These are phyloP conservation scores for Neurospora sp. DNA, from an alignment of 495 filamentous ascomycete species.

Conservation along the genomic window DNA sequence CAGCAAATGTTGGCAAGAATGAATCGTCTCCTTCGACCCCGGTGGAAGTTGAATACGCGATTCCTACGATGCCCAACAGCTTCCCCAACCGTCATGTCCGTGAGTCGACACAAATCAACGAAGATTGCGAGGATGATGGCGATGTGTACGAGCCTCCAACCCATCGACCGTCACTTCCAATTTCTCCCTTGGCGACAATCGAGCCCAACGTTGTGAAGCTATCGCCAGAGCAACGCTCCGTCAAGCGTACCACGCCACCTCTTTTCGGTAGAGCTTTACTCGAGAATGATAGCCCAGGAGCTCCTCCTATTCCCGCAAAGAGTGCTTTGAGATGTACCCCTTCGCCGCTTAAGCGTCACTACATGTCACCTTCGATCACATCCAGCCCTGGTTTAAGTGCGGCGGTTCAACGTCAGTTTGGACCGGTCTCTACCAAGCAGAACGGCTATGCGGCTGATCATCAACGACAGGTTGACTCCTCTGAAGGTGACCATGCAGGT, in stretches of 20 bases:
- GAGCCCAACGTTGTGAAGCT: constrained; percentile 18
- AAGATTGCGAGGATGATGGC: constrained; percentile 30
- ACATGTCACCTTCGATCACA: constrained; percentile 10
- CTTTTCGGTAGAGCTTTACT: not conserved
- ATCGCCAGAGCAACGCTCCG: constrained; percentile 5
- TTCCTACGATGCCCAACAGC: constrained; percentile 26
- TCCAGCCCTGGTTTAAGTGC: constrained; percentile 28
- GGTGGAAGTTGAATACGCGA: constrained; percentile 24
- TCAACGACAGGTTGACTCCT: not conserved
- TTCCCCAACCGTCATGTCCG: constrained; percentile 40
- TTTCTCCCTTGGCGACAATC: constrained; percentile 10
- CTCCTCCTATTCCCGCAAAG: constrained; percentile 19
- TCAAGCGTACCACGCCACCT: constrained; percentile 12
- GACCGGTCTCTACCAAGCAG: constrained; percentile 4
- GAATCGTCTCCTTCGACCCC: constrained; percentile 23
- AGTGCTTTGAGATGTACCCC: constrained; percentile 15
- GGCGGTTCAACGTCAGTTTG: constrained; percentile 26
- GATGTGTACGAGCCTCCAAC: constrained; percentile 8
- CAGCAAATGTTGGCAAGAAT: constrained; percentile 39
- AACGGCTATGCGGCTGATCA: not conserved
- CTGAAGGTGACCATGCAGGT: not conserved
- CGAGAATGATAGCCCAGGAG: constrained; percentile 10
- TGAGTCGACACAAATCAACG: constrained; percentile 50
- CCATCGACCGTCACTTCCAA: constrained; percentile 11
- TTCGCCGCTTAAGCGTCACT: constrained; percentile 10